Conservation (phyloP, 202 grass and related monocot species). For the Brachypodium distachyon region DNA sequence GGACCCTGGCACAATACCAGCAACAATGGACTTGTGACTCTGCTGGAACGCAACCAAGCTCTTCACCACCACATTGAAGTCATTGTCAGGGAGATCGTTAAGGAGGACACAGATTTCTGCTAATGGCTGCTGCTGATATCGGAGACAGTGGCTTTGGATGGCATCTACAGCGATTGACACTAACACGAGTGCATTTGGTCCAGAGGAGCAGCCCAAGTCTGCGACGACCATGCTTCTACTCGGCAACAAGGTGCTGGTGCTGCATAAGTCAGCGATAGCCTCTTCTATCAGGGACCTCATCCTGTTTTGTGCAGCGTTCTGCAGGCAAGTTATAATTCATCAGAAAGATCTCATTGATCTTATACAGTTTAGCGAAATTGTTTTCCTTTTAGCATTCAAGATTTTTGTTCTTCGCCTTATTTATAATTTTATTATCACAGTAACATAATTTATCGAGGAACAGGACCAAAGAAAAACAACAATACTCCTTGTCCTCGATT, state of each 20-base stretch:
- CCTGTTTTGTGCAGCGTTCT: background rate
- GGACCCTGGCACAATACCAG: constrained; percentile 23
- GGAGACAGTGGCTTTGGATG: background rate
- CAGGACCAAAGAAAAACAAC: background rate
- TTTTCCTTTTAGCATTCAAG: background rate
- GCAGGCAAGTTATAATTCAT: background rate
- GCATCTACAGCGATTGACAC: background rate
- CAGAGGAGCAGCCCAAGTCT: constrained; percentile 42
- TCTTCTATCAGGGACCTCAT: constrained; percentile 12
- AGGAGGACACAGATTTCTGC: constrained; percentile 36
- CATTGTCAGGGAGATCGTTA: constrained; percentile 44
- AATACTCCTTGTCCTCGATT: too few relatives aligned
- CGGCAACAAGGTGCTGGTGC: background rate
- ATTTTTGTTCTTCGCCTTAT: background rate
- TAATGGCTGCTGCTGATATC: background rate
- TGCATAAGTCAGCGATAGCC: background rate
- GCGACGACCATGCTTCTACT: constrained; percentile 17
- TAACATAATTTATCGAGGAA: background rate
- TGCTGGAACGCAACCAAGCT: background rate
- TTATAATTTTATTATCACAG: background rate
- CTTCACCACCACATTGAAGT: constrained; percentile 32
- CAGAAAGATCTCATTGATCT: background rate
- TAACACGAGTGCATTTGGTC: constrained; percentile 29
- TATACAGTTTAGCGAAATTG: background rate
- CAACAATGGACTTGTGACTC: background rate